A percentile compares a stretch with the other conserved stretches of the same genome.
phyloP scores from a whole-genome alignment of 352 stramenopile genomes.

The Phytophthora foliorum region DNA sequence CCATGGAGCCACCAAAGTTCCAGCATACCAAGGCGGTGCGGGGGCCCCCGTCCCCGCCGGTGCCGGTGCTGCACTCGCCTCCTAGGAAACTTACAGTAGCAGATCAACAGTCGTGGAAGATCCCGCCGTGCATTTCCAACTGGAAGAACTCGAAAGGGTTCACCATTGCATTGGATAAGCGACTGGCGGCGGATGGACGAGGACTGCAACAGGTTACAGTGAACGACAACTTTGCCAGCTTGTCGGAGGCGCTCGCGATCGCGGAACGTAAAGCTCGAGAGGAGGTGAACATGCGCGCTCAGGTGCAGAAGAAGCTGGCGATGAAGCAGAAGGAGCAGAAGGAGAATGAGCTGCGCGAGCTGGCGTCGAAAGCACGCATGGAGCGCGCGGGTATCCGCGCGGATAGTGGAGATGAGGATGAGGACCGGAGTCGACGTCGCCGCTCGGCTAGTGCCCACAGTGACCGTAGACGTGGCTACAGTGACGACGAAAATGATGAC shows the following conservation, averaged over 20 bases:
- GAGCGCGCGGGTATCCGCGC: constrained; percentile 86
- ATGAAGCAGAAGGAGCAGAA: constrained; percentile 97
- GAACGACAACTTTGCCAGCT: constrained; percentile 99
- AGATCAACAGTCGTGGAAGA: constrained; percentile 98
- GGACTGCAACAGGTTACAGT: constrained; percentile 96
- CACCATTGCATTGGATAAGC: constrained; percentile 99
- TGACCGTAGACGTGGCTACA: constrained; percentile 18
- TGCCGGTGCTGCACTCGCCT: constrained; percentile 94
- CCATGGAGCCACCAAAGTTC: constrained; percentile 99
- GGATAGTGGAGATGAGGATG: constrained; percentile 37
- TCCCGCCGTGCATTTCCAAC: constrained; percentile 99
- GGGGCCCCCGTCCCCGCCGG: constrained; percentile 90
- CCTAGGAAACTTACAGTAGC: constrained; percentile 93
- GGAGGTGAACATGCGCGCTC: constrained; percentile 96
- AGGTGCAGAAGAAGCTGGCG: constrained; percentile 89
- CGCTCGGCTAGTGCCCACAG: constrained; percentile 33
- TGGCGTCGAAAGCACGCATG: constrained; percentile 94
- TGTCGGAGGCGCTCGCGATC: constrained; percentile 98
- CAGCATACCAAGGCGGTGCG: constrained; percentile 98
- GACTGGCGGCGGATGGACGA: constrained; percentile 97
- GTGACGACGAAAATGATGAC: constrained; percentile 27
- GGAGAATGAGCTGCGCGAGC: constrained; percentile 95
- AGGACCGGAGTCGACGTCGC: constrained; percentile 27
- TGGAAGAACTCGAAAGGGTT: constrained; percentile 99
- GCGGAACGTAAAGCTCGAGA: constrained; percentile 97